phyloP scores from a whole-genome alignment of 805 yeast genomes.

The Ogataea kodamae region DNA sequence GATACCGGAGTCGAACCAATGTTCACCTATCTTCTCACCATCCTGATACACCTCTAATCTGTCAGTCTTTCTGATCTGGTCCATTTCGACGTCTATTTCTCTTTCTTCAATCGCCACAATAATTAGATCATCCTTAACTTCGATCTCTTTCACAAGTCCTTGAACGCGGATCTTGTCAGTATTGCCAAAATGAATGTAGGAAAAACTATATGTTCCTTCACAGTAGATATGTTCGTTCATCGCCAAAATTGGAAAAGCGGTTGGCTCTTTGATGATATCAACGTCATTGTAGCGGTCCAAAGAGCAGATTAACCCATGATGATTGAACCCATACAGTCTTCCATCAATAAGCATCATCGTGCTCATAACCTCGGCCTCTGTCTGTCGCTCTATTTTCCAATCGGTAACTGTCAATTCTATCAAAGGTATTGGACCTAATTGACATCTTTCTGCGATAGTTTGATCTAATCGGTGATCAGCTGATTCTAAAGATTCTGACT shows the following conservation, averaged over 20 bases:
- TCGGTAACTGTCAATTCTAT: conserved; percentile 8
- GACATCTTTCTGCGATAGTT: conserved; percentile 16
- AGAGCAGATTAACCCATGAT: conserved; percentile 4
- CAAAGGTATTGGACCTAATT: not conserved
- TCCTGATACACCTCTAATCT: conserved; percentile 6
- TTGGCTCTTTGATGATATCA: not conserved
- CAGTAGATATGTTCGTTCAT: not conserved
- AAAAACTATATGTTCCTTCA: conserved; percentile 3
- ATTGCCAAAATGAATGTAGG: conserved; percentile 2
- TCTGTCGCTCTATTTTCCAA: conserved; percentile 10
- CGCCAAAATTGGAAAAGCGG: conserved; percentile 2
- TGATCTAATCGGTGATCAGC: conserved; percentile 5
- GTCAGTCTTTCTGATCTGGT: conserved; percentile 4
- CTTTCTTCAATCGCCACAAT: conserved; percentile 5
- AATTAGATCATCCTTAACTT: not conserved
- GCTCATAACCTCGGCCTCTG: conserved; percentile 4
- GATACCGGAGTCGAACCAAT: conserved; percentile 17
- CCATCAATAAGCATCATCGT: not conserved
- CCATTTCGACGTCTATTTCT: conserved; percentile 5
- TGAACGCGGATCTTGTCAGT: not conserved
- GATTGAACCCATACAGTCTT: conserved; percentile 3
- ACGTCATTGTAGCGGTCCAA: conserved; percentile 1
- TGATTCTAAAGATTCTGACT: conserved; percentile 3
- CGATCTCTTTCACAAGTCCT: conserved; percentile 7
- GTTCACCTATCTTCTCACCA: conserved; percentile 2